Base-by-base conservation (phyloP, 139 green algal species). In the Chlamydomonas sp. region DNA sequence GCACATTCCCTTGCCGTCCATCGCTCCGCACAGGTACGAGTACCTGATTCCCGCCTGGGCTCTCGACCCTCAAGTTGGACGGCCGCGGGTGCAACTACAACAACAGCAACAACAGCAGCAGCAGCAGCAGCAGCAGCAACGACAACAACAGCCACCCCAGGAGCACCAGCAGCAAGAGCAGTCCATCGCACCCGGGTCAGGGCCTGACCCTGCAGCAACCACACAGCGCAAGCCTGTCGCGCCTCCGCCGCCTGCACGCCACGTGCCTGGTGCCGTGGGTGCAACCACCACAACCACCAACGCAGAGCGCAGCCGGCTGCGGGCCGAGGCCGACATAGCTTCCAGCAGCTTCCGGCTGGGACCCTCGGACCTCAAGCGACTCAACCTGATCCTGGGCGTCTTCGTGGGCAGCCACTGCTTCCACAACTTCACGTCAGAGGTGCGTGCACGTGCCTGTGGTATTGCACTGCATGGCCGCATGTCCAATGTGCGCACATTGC, bases 1-100 rank as follows among this genome's bases (percentile, higher is more conserved):
- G 31, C 31, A 49, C 31, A 49, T 49, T 49, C 31, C 31, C 31
- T 49, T 49, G 31, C 31, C 31, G 31, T 49, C 31, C 31, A 49
- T 49, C 16, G 14, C 20, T 5, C 49, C 14, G 1, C 20, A 2
- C 73, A 91, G 92, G 88, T 99, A 99, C 84, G 97, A 99, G 91
- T 99, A 99, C 92, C 90, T 98, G 6, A 82, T 99, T 17, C 97
- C 97, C 3, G 93, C 90, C 20, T 99, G 93, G 88, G 93, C 84
- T 1, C 73, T 90, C 58, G 78, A 90, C 86, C 72, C 86, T 8
- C 49, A 67, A 16, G 79, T 90, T 4, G 79, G 79, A 3, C 71
- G 78, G 74, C 79, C 63, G 10, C 78, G 79, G 14, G n/a, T 5
- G 1, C 2, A 16, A 1, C 62, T n/a, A 15, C 72, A 58, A 62